These are phyloP conservation scores for Cladobotryum mycophilum DNA, from an alignment of 2,329 filamentous ascomycete species.

Conservation along the genomic window DNA sequence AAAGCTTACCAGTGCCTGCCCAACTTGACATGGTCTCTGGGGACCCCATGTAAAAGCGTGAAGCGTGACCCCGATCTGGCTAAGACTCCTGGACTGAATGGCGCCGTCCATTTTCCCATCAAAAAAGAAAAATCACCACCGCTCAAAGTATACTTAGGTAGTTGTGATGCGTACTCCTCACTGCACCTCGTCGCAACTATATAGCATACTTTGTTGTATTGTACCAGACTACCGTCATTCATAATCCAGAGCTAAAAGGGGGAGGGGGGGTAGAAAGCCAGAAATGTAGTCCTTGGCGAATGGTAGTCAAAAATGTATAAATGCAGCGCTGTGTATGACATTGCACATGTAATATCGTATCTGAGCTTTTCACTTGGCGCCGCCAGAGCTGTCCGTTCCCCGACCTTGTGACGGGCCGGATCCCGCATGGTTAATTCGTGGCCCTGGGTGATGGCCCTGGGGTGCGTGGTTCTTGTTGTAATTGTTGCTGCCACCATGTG, in stretches of 20 bases:
- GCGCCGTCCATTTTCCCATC: not conserved
- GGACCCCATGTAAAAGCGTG: not conserved
- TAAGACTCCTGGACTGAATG: not conserved
- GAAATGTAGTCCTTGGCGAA: slow-evolving; percentile 18
- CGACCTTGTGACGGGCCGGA: slow-evolving; percentile 28
- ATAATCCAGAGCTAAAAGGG: slow-evolving; percentile 16
- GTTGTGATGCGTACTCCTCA: slow-evolving; percentile 9
- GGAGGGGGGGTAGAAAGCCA: slow-evolving; percentile 17
- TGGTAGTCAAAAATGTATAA: slow-evolving; percentile 17
- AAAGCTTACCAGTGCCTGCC: not conserved
- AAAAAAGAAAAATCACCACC: not conserved
- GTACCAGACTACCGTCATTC: slow-evolving; percentile 7
- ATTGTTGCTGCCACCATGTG: slow-evolving; percentile 48
- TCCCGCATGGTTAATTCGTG: slow-evolving; percentile 29
- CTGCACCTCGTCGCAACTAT: slow-evolving; percentile 14
- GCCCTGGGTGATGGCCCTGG: slow-evolving; percentile 37
- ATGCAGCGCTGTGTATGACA: slow-evolving; percentile 17
- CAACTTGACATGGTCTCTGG: not conserved
- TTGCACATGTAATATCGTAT: slow-evolving; percentile 12
- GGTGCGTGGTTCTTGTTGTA: slow-evolving; percentile 47
- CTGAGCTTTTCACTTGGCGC: slow-evolving; percentile 35
- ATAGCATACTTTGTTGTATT: slow-evolving; percentile 6
- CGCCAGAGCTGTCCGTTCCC: slow-evolving; percentile 35
- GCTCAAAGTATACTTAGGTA: not conserved
- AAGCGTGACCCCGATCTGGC: not conserved